These are phyloP conservation scores for Spergularia azorica DNA, from an alignment of 179 eudicot genomes.

Conservation along the genomic window DNA sequence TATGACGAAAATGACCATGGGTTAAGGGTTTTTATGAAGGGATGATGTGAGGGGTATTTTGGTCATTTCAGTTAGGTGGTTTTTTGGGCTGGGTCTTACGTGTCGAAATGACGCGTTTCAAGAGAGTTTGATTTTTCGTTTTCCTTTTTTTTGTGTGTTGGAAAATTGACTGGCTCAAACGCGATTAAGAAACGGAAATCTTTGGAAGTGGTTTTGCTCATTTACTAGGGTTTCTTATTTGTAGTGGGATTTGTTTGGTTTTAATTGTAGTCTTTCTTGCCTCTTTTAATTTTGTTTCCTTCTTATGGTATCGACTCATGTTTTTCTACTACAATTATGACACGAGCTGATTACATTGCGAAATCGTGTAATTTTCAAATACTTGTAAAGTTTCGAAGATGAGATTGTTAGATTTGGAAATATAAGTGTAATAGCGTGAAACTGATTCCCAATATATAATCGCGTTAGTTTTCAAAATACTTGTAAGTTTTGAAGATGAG, in stretches of 20 bases:
- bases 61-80: neutral
- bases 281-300: too few relatives aligned
- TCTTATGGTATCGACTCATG: too few relatives aligned
- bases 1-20: neutral
- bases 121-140: neutral
- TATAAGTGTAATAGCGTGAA: too few relatives aligned
- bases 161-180: conserved; percentile 20
- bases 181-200: conserved; percentile 20
- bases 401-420: too few relatives aligned
- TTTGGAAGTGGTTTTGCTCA: neutral
- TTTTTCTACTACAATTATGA: too few relatives aligned
- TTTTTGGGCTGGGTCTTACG: neutral
- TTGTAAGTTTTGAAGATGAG: too few relatives aligned
- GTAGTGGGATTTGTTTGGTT: neutral
- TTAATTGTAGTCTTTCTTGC: neutral
- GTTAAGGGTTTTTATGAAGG: neutral
- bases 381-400: too few relatives aligned
- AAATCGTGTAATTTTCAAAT: too few relatives aligned
- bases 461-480: too few relatives aligned
- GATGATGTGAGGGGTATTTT: conserved; percentile 6
- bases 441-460: too few relatives aligned
- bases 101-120: conserved; percentile 12
- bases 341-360: too few relatives aligned
- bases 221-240: neutral
- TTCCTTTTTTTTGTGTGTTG: too few relatives aligned